Evolutionary conservation across 1,284 basidiomycete genomes (phyloP).

Genomic region (Ceratobasidium sp.): DNA sequence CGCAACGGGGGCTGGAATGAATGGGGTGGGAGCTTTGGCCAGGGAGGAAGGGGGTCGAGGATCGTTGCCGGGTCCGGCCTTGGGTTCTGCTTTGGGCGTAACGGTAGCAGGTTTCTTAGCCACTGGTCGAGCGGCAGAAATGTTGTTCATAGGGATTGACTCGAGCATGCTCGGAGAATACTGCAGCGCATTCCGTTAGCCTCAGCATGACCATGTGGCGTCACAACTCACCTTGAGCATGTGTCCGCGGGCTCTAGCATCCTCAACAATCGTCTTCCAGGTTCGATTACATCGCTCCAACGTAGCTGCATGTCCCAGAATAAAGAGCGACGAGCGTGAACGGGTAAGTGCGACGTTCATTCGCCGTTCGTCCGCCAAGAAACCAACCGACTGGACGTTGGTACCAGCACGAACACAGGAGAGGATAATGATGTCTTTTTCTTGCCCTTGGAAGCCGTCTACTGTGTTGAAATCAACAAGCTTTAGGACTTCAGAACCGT

Average conservation of each 20-base stretch:
- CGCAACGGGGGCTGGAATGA: too few relatives aligned
- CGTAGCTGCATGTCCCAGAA: constrained; percentile 89
- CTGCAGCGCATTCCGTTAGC: not conserved
- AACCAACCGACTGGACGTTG: constrained; percentile 82
- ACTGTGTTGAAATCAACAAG: constrained; percentile 96
- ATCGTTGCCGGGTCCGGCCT: not conserved
- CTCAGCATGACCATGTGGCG: not conserved
- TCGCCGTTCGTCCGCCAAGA: constrained; percentile 81
- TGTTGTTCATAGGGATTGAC: not conserved
- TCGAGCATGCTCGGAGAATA: constrained; percentile 5
- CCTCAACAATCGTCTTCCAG: constrained; percentile 79
- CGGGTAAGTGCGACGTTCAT: constrained; percentile 99
- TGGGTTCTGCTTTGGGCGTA: not conserved
- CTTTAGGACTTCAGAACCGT: constrained; percentile 73
- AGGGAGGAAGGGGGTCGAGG: too few relatives aligned
- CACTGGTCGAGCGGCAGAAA: not conserved
- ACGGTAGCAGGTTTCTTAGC: not conserved
- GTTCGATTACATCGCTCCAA: constrained; percentile 82
- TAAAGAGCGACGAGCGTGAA: constrained; percentile 91
- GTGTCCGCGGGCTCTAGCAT: constrained; percentile 64
- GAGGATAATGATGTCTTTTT: constrained; percentile 95
- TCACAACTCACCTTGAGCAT: constrained; percentile 51
- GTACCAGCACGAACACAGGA: constrained; percentile 92
- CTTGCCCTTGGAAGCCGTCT: constrained; percentile 97
- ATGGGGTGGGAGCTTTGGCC: too few relatives aligned